A percentile compares a stretch with the other conserved stretches of the same genome.
phyloP scores from a whole-genome alignment of 768 basidiomycete genomes.

The Dentipellis sp. region DNA sequence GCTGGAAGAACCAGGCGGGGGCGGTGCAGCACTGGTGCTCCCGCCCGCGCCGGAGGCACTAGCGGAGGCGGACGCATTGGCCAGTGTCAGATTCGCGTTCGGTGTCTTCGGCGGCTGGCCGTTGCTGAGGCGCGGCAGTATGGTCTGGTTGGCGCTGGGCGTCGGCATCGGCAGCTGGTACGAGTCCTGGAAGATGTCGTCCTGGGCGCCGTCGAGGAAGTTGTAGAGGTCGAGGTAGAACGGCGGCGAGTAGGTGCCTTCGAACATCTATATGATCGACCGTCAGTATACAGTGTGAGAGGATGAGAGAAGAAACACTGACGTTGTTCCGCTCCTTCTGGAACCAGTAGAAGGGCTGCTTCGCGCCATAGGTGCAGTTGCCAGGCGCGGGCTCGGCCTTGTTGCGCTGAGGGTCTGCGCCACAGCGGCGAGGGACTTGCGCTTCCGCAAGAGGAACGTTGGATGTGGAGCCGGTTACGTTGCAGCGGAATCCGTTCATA shows the following conservation, averaged over 20 bases:
- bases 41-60: background rate
- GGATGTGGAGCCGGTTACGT: slow-evolving; percentile 44
- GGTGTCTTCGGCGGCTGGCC: background rate
- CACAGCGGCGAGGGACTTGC: slow-evolving; percentile 57
- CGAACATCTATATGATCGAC: slow-evolving; percentile 38
- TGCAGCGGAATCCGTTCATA: slow-evolving; percentile 71
- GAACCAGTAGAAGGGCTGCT: slow-evolving; percentile 65
- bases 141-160: slow-evolving; percentile 3
- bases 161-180: slow-evolving; percentile 25
- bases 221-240: slow-evolving; percentile 58
- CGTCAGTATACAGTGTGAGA: background rate
- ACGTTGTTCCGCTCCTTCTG: slow-evolving; percentile 56
- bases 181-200: slow-evolving; percentile 53
- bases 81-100: background rate
- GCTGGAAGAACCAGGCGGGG: background rate
- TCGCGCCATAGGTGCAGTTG: slow-evolving; percentile 69
- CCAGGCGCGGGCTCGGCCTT: slow-evolving; percentile 35
- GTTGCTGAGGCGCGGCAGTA: background rate
- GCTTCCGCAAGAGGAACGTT: slow-evolving; percentile 42
- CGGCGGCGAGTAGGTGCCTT: slow-evolving; percentile 44
- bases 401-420: slow-evolving; percentile 40
- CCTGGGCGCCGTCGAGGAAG: slow-evolving; percentile 56
- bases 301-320: slow-evolving; percentile 15
- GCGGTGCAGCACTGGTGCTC: too few relatives aligned
- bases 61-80: background rate